Conservation (phyloP, 2,329 filamentous ascomycete genomes). For the Sphaerostilbella broomeana region DNA sequence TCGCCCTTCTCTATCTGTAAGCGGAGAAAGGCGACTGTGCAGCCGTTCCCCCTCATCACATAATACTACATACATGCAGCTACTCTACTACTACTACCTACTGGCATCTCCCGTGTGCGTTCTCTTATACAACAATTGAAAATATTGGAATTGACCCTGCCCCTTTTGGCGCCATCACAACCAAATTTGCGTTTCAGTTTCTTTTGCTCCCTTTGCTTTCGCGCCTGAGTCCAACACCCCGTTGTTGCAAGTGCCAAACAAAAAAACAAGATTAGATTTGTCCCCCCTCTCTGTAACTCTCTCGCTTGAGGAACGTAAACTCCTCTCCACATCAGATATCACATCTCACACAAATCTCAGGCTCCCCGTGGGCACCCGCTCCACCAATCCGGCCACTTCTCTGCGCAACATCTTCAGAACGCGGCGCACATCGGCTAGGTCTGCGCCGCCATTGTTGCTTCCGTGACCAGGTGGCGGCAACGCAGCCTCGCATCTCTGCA, state of each 20-base stretch:
- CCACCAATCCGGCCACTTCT: conserved; percentile 38
- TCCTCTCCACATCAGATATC: too few species aligned
- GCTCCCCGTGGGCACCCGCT: conserved; percentile 36
- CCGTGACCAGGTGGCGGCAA: conserved; percentile 34
- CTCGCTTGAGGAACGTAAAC: too few species aligned
- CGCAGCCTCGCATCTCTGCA: conserved; percentile 43
- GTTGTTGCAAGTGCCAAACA: too few species aligned
- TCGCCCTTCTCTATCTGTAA: too few species aligned
- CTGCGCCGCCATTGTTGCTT: conserved; percentile 39
- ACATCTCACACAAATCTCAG: conserved; percentile 39
- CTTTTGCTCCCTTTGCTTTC: background rate
- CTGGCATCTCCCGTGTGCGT: conserved; percentile 1
- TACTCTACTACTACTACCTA: conserved; percentile 5
- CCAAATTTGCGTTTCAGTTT: conserved; percentile 8
- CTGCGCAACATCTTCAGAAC: conserved; percentile 37
- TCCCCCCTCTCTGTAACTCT: conserved; percentile 6
- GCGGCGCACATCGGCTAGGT: conserved; percentile 38
- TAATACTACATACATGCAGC: conserved; percentile 11
- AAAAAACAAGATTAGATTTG: background rate
- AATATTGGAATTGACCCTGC: conserved; percentile 10
- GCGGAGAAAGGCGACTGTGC: too few species aligned
- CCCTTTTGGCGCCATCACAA: conserved; percentile 15
- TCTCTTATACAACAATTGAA: conserved; percentile 11
- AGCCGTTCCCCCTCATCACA: too few species aligned
- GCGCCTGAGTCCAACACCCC: background rate